These are phyloP conservation scores for Urochloa ruziziensis DNA, from an alignment of 176 grass and related monocot genomes.

Conservation along the genomic window DNA sequence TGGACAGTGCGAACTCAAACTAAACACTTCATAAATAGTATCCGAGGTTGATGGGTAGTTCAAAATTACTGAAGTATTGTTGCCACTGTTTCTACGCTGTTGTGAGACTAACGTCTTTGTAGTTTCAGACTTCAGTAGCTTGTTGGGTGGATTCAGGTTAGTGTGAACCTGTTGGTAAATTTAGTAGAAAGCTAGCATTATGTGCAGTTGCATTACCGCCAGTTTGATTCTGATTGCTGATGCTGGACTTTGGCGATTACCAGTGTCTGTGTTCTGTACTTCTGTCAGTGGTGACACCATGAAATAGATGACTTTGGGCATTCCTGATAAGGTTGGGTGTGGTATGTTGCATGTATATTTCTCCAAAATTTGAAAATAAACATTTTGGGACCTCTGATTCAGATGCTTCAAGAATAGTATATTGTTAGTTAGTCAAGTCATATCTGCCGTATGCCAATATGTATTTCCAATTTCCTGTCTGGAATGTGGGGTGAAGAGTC, in stretches of 20 bases:
- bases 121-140: neutral
- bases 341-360: neutral
- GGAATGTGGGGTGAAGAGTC: neutral
- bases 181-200: neutral
- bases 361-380: neutral
- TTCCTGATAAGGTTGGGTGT: neutral
- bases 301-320: neutral
- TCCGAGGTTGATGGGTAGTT: neutral
- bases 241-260: neutral
- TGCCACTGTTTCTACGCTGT: neutral
- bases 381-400: neutral
- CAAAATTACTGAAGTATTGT: neutral
- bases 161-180: neutral
- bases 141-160: neutral
- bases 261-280: neutral
- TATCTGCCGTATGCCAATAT: neutral
- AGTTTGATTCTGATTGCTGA: neutral
- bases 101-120: neutral
- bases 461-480: neutral
- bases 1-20: neutral
- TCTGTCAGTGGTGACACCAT: neutral
- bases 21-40: neutral
- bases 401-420: neutral
- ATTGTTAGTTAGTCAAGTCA: neutral
- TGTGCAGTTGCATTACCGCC: neutral